A percentile compares a stretch with the other conserved stretches of the same genome.
These are phyloP conservation scores for Lipomyces starkeyi DNA, from an alignment of 805 yeast genomes.

Conservation along the genomic window DNA sequence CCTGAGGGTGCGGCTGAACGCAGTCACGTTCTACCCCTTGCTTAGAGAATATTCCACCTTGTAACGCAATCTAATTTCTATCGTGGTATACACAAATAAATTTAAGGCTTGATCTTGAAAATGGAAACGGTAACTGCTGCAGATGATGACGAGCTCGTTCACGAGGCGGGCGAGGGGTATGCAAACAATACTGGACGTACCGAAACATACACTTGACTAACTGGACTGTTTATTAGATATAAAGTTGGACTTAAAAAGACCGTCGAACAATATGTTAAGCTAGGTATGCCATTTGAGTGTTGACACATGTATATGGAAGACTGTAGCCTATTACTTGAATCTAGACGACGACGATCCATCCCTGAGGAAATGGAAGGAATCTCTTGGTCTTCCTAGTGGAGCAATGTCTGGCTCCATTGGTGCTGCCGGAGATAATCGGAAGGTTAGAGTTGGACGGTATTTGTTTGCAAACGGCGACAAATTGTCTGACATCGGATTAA, in stretches of 20 bases:
- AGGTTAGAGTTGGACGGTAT: slow-evolving; percentile 9
- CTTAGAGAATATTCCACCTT: too few species aligned
- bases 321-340: background rate
- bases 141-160: slow-evolving; percentile 32
- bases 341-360: slow-evolving; percentile 88
- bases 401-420: slow-evolving; percentile 53
- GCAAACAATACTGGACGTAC: background rate
- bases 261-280: slow-evolving; percentile 76
- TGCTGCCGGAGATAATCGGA: slow-evolving; percentile 70
- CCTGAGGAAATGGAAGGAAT: slow-evolving; percentile 87
- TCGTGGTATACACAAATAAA: background rate
- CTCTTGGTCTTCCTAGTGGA: slow-evolving; percentile 64
- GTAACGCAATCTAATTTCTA: background rate
- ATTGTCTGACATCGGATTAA: slow-evolving; percentile 34
- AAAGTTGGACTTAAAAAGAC: slow-evolving; percentile 72
- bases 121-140: background rate
- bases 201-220: background rate
- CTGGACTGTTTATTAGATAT: slow-evolving; percentile 47
- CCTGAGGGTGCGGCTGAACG: too few species aligned
- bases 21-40: too few species aligned
- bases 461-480: background rate
- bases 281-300: slow-evolving; percentile 43
- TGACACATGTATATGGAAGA: background rate
- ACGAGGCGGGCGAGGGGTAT: slow-evolving; percentile 24
- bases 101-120: background rate